Base-by-base conservation (phyloP, 495 filamentous ascomycete species). In the Neurospora sp. region DNA sequence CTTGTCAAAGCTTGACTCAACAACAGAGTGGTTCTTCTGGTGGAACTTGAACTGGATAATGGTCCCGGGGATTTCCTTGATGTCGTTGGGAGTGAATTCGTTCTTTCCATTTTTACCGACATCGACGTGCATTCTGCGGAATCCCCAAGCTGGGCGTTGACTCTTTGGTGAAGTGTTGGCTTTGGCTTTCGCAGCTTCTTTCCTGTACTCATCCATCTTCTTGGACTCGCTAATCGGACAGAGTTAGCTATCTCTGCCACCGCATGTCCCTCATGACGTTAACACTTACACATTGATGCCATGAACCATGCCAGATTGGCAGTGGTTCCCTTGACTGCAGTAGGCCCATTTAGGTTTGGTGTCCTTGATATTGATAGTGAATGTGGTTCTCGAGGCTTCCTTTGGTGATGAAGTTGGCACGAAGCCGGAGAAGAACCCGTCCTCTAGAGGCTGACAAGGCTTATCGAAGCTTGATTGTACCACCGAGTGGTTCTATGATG, bases 281-380 rank as follows among this genome's bases (percentile, higher is more conserved):
- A 27, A 27, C 27, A 27, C 27, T 27, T 27, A 27, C 77, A 82
- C 79, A 39, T 84, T 83, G 75, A 84, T 79, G 48, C 80, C 71
- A 62, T 82, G 80, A 27, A 84, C 78, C 83, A 83, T 84, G 72
- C 83, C 82, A 23, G 40, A 79, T 66, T 84, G 82, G 76, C 83
- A 84, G 72, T 84, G 83, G 54, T 81, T 77, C 38, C 83, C 83
- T 70, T 84, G 83, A 23, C 77, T 73, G 79, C 89, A 91, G 77
- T 90, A 91, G 72, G 85, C 84, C 86, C 88, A 91, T 46, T 89
- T 84, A 0, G 89, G 88, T 69, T 85, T 83, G 10, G 86, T 89
- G 75, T 88, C 83, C 12, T 74, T 88, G 31, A 90, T 80, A 0
- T 82, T 88, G 44, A 91, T 78, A 16, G 86, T 86, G 72, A 88